phyloP scores from a whole-genome alignment of 1,284 basidiomycete genomes.

The Testicularia cyperi region DNA sequence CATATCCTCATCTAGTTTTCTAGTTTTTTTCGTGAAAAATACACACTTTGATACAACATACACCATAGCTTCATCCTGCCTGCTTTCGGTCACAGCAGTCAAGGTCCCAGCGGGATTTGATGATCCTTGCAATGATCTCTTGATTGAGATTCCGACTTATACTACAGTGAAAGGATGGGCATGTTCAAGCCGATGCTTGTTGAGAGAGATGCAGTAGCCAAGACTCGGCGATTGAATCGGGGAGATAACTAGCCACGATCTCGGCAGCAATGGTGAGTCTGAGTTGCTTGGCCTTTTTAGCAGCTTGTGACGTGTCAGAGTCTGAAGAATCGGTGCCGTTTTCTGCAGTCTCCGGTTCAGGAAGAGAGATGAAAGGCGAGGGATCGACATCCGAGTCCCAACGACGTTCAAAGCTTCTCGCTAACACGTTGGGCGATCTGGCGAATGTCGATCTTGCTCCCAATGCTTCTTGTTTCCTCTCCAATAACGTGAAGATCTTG shows the following conservation, averaged over 20 bases:
- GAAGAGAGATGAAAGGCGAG: constrained; percentile 1
- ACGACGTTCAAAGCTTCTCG: constrained; percentile 19
- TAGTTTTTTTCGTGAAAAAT: neutral
- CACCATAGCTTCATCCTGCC: no score
- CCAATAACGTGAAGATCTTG: constrained; percentile 19
- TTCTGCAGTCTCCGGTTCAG: neutral
- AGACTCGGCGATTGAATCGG: constrained; percentile 6
- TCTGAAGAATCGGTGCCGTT: no score
- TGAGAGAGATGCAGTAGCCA: constrained; percentile 9
- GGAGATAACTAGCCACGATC: constrained; percentile 14
- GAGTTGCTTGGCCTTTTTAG: constrained; percentile 10
- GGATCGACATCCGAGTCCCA: constrained; percentile 21
- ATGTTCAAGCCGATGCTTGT: no score
- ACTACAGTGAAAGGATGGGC: no score
- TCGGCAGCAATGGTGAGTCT: constrained; percentile 20
- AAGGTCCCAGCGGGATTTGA: no score
- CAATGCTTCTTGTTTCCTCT: constrained; percentile 10
- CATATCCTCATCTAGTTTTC: no score
- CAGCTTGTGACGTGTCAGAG: no score
- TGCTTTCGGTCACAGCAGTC: no score
- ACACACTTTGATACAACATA: no score
- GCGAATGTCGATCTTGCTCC: constrained; percentile 10
- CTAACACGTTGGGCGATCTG: constrained; percentile 24
- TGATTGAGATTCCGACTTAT: no score
- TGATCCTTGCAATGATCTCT: no score